phyloP scores from a whole-genome alignment of 306 rosid genomes.

The Parietaria judaica region DNA sequence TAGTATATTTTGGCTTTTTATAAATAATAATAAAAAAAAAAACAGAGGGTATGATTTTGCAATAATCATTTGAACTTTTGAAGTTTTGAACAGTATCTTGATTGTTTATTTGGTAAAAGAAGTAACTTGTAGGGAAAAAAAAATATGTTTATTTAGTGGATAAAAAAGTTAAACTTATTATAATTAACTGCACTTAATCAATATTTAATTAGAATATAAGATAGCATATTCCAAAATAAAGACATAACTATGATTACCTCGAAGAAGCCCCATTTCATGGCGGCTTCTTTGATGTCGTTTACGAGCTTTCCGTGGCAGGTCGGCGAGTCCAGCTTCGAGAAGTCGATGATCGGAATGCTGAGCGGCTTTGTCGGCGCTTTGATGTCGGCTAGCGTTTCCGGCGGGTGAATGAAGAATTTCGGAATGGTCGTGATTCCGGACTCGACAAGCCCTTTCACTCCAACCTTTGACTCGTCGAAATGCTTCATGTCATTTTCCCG shows the following conservation, averaged over 20 bases:
- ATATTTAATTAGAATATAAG: too few relatives aligned
- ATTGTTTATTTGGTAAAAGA: too few relatives aligned
- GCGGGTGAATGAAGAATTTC: slow-evolving; percentile 4
- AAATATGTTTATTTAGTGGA: too few relatives aligned
- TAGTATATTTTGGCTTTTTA: too few relatives aligned
- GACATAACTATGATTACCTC: not conserved
- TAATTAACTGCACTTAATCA: too few relatives aligned
- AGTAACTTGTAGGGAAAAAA: too few relatives aligned
- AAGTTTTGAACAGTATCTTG: too few relatives aligned
- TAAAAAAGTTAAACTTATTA: too few relatives aligned
- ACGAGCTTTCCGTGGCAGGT: slow-evolving; percentile 19
- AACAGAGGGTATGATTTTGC: too few relatives aligned
- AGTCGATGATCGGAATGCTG: slow-evolving; percentile 36
- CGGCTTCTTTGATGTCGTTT: slow-evolving; percentile 28
- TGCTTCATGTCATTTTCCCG: not conserved
- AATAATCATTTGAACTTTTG: too few relatives aligned
- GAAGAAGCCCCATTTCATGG: slow-evolving; percentile 42
- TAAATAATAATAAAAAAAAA: too few relatives aligned
- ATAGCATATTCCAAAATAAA: too few relatives aligned
- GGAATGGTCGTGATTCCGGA: slow-evolving; percentile 1
- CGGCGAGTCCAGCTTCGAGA: slow-evolving; percentile 13
- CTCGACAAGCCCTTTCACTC: slow-evolving; percentile 4
- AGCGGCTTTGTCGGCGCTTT: not conserved
- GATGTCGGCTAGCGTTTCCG: slow-evolving; percentile 3
- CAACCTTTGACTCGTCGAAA: slow-evolving; percentile 2